Percentiles rank a stretch among this genome's conserved stretches.
phyloP scores from a whole-genome alignment of 2,329 filamentous ascomycete genomes.

The Pestalotiopsis sp. region DNA sequence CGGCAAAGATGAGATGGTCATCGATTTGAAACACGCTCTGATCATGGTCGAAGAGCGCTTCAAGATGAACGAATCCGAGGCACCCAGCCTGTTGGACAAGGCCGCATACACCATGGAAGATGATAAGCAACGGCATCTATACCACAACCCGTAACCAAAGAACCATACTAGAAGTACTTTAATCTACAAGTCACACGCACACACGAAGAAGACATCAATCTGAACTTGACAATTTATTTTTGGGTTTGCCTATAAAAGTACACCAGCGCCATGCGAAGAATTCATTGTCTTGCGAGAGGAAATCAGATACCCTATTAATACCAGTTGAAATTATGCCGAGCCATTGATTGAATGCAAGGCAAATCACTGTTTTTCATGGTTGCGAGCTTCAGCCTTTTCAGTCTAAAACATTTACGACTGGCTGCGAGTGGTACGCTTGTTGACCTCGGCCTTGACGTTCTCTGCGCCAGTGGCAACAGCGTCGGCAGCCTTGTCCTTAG shows the following conservation, averaged over 20 bases:
- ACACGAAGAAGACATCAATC: not conserved
- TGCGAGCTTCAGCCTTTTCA: not conserved
- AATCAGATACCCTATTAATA: slow-evolving; percentile 12
- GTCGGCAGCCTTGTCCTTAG: slow-evolving; percentile 70
- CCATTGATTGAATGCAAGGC: not conserved
- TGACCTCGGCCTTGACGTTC: slow-evolving; percentile 72
- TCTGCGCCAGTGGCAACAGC: slow-evolving; percentile 64
- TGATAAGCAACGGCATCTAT: too few relatives aligned
- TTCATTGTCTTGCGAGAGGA: slow-evolving; percentile 1
- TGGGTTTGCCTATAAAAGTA: slow-evolving; percentile 10
- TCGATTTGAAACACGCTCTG: too few relatives aligned
- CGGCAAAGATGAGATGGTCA: too few relatives aligned
- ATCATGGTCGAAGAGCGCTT: too few relatives aligned
- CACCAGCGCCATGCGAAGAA: slow-evolving; percentile 14
- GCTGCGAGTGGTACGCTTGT: slow-evolving; percentile 60
- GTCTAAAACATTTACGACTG: slow-evolving; percentile 41
- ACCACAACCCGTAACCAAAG: too few relatives aligned
- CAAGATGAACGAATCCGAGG: too few relatives aligned
- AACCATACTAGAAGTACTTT: too few relatives aligned
- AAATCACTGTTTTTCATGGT: not conserved
- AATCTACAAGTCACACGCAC: too few relatives aligned
- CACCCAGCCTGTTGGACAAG: too few relatives aligned
- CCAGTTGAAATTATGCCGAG: slow-evolving; percentile 2
- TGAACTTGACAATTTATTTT: not conserved
- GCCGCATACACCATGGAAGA: too few relatives aligned